Evolutionary conservation across 306 rosid species (phyloP), one percentile per base, ranked within the genome.

Genomic region (Gastrolobium bilobum): DNA sequence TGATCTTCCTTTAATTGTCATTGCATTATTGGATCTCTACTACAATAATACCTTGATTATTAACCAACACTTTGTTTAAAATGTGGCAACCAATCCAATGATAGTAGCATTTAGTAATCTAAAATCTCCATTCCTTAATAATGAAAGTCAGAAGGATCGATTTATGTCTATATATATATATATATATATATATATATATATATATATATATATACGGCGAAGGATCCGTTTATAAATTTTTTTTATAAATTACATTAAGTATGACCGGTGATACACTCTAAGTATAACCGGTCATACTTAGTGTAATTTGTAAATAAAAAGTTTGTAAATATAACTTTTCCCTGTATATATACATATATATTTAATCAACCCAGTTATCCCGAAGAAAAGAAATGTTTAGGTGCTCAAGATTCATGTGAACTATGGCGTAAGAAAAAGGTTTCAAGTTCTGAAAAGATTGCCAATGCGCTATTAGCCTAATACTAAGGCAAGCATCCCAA

Each of bases 401-500:
- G 47, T 54, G 40, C 52, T 58, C 26, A 10, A 9, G 38, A 39
- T 56, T 38, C 51, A 56, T 29, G 78, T 58, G 68, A 31, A 44
- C 13, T 8, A 3, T 42, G 53, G 33, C 40, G 59, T 26, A 9
- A 66, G 47, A 20, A 10, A 65, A 51, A 4, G 56, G 48, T 77
- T 52, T 4, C 7, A 13, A 53, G 34, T 71, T 9, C 39, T 37
- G 4, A 37, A 71, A 52, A 64, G 51, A 13, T 50, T 70, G 46
- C 33, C 47, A 70, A 51, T 15, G 34, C 62, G 4, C 48, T n/a
- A 9, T 65, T 65, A 42, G 71, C 51, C 43, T 14, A 42, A 13
- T 42, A 33, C 20, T 20, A 43, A 57, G 67, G 39, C 48, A 72
- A 72, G 77, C 66, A 72, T 72, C 77, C 66, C 6, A 8, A 53